Percentiles rank a stretch among this genome's conserved stretches.
Evolutionary conservation across 768 basidiomycete species (phyloP).

Genomic region (Lyophyllum semitale): DNA sequence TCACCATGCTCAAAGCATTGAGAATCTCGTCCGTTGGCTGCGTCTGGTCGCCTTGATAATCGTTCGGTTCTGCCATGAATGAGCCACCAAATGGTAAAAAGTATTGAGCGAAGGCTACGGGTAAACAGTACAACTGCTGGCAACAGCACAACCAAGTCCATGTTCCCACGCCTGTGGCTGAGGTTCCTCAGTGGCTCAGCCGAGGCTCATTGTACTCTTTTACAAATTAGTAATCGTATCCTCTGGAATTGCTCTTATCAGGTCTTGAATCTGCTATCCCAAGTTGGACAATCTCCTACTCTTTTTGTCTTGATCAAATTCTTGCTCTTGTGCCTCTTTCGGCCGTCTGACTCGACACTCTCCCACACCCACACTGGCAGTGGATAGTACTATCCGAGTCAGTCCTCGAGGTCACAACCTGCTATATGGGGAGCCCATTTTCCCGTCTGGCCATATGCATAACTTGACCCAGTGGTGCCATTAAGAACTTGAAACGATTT

Average conservation of each 20-base stretch:
- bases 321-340: conserved; percentile 5
- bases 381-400: too few relatives aligned
- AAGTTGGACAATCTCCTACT: conserved; percentile 3
- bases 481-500: too few relatives aligned
- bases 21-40: conserved; percentile 38
- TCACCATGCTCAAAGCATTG: conserved; percentile 29
- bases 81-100: conserved; percentile 6
- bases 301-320: conserved; percentile 14
- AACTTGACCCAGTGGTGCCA: too few relatives aligned
- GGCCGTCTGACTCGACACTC: conserved; percentile 15
- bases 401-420: too few relatives aligned
- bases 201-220: neutral
- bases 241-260: neutral
- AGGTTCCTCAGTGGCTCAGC: neutral
- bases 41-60: conserved; percentile 27
- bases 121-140: neutral
- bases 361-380: conserved; percentile 7
- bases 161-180: conserved; percentile 13
- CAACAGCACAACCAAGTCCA: neutral
- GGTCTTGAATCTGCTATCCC: neutral
- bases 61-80: conserved; percentile 14
- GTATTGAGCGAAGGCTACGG: neutral
- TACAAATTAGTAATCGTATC: too few relatives aligned
- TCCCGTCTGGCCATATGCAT: too few relatives aligned
- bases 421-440: neutral